Evolutionary conservation across 306 rosid genomes (phyloP), one percentile per base, ranked within the genome.

Genomic region (Calophaca sinica): DNA sequence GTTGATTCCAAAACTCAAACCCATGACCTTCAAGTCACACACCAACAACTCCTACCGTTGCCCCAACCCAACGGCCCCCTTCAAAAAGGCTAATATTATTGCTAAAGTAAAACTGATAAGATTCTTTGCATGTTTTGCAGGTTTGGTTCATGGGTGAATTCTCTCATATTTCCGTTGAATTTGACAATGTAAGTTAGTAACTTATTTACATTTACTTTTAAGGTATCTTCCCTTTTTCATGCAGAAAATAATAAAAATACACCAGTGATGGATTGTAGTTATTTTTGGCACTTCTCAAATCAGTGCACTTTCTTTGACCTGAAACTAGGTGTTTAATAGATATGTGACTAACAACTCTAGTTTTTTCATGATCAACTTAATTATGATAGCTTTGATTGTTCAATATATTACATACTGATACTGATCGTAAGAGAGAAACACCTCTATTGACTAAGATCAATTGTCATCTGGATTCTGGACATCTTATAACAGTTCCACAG

Each of bases 71-170:
- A 60, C 4, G 46, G 8, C 11, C 29, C 6, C 46, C 11, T 35
- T 35, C 1, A 2, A 61, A 35, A 61, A 61, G 42, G 65, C 65
- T 35, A 59, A 36, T 61, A 10, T 33, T 61, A 13, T 61, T 44
- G 46, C 52, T 26, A 29, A 68, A 32, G 53, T 52, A 8, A 73
- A 73, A 79, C 38, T 73, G 45, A 52, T 68, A 46, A 73, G 48
- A 72, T 72, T 74, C 46, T 63, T 69, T 74, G 6, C 49, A 39
- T 84, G 61, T 70, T 83, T 60, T 53, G 53, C 90, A 89, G 94
- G 87, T 87, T 57, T 89, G 94, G 94, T 87, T 89, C 86, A 87
- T 89, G 94, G 94, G 91, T 38, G 94, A 89, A 78, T 89, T 87
- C 81, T 80, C 91, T 60, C 90, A 89, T 64, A 89, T 89, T 62